These are phyloP conservation scores for Monosporozyma aquatica DNA, from an alignment of 805 yeast genomes.

Conservation along the genomic window DNA sequence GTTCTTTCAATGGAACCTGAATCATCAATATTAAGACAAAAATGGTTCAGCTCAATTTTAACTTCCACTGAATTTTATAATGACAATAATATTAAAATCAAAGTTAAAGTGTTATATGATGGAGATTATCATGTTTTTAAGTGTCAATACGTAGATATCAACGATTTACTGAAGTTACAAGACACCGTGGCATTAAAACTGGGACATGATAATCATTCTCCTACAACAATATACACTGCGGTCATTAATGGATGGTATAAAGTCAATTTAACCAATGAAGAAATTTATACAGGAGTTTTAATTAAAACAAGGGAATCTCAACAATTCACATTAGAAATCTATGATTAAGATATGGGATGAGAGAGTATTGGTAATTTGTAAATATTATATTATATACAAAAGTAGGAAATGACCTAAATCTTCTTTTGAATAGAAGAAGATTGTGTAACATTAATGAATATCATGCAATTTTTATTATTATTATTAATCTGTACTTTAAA, in stretches of 20 bases:
- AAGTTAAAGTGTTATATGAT: conserved; percentile 15
- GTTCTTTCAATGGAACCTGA: neutral
- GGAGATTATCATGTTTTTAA: conserved; percentile 20
- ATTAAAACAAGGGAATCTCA: conserved; percentile 6
- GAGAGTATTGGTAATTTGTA: too few relatives aligned
- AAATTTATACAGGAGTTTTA: conserved; percentile 11
- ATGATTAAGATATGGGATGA: neutral
- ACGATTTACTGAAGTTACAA: conserved; percentile 10
- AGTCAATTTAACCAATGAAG: conserved; percentile 12
- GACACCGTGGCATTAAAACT: conserved; percentile 1
- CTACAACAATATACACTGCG: conserved; percentile 4
- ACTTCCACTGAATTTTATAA: neutral
- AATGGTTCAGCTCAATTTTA: conserved; percentile 8
- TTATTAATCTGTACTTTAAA: too few relatives aligned
- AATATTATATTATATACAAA: too few relatives aligned
- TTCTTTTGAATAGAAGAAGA: too few relatives aligned
- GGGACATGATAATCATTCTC: neutral
- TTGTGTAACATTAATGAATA: neutral
- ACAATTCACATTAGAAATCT: conserved; percentile 10
- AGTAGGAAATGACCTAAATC: too few relatives aligned
- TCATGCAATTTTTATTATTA: too few relatives aligned
- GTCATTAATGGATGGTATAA: conserved; percentile 18
- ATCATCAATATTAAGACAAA: neutral
- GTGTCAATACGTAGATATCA: conserved; percentile 10
- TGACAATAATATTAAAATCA: conserved; percentile 5